Evolutionary conservation across 176 grass and related monocot genomes (phyloP), one percentile per base, ranked within the genome.

Genomic region (Cenchrus americanus): DNA sequence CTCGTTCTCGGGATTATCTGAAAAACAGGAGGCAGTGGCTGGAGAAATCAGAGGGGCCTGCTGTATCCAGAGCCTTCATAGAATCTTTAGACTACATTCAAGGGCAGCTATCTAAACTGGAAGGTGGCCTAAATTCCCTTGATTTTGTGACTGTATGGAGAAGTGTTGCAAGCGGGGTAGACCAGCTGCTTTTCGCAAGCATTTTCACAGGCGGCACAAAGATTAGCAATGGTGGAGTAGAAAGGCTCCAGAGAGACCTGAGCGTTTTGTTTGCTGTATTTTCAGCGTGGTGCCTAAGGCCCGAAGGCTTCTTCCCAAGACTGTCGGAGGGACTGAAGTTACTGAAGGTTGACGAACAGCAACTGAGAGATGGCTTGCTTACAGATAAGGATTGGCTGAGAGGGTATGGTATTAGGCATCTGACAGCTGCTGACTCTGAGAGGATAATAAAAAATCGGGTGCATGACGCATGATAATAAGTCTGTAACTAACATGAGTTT

Each of bases 21-120:
- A 99, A 94, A 87, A 99, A 94, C 59, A 99, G 77, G 79, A 85
- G 69, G 78, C 96, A 94, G 63, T 99, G 96, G 96, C 85, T 81
- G 18, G 96, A 94, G 70, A 89, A 90, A 69, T 83, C 85, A 18
- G 93, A 96, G 60, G 89, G 84, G 23, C 44, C 83, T 44, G 66
- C 78, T 53, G 76, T 94, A 57, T 94, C 96, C 22, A 96, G 86
- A 23, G 43, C 69, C 18, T 90, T 96, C 14, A 14, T 99, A 41
- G 80, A 84, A 77, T 90, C 85, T 79, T 63, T 94, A 74, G 89
- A 92, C 63, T 96, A 90, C 63, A 85, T 99, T 7, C 93, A 96
- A 91, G 89, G 87, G 66, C 88, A 86, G 55, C 84, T 94, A 53
- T 94, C 84, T 47, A 96, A 76, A 62, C 87, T 99, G 48, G 91